Conservation (phyloP, 2,329 filamentous ascomycete genomes). For the Proliferodiscus dingleyae region DNA sequence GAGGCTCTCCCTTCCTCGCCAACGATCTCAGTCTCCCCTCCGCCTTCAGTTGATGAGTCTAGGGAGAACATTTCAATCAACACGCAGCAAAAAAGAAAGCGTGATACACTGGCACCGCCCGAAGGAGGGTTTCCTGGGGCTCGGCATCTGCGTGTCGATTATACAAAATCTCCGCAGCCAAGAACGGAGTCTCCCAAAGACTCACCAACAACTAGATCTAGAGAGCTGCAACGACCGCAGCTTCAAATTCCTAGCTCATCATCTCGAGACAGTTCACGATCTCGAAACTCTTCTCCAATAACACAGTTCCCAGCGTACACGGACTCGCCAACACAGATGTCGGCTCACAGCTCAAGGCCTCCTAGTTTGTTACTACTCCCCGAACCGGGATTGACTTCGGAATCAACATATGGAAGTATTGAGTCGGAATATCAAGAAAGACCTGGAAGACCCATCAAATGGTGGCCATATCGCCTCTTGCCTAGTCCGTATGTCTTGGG, state of each 20-base stretch:
- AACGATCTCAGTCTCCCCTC: conserved; percentile 27
- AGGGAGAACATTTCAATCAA: conserved; percentile 31
- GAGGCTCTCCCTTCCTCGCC: conserved; percentile 34
- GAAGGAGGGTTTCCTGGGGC: conserved; percentile 35
- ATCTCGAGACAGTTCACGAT: conserved; percentile 27
- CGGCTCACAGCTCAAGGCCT: conserved; percentile 23
- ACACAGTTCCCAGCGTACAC: conserved; percentile 30
- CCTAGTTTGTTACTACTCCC: conserved; percentile 30
- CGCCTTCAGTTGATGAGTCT: conserved; percentile 20
- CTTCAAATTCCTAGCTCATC: conserved; percentile 26
- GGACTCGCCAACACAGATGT: conserved; percentile 29
- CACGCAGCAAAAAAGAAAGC: conserved; percentile 24
- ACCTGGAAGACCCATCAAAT: conserved; percentile 47
- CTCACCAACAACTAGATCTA: conserved; percentile 16
- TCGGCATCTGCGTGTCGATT: conserved; percentile 24
- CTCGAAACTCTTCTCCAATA: conserved; percentile 25
- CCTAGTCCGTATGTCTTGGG: conserved; percentile 68
- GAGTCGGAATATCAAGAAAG: conserved; percentile 18
- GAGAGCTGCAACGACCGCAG: conserved; percentile 16
- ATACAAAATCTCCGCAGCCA: conserved; percentile 32
- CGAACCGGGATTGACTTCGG: conserved; percentile 20
- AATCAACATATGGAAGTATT: conserved; percentile 22
- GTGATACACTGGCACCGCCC: conserved; percentile 39
- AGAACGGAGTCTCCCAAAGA: conserved; percentile 9
- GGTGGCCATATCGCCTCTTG: conserved; percentile 77